Percentiles rank a stretch among this genome's conserved stretches.
Conservation (phyloP, 768 basidiomycete genomes). For the Hygrophorus russula region DNA sequence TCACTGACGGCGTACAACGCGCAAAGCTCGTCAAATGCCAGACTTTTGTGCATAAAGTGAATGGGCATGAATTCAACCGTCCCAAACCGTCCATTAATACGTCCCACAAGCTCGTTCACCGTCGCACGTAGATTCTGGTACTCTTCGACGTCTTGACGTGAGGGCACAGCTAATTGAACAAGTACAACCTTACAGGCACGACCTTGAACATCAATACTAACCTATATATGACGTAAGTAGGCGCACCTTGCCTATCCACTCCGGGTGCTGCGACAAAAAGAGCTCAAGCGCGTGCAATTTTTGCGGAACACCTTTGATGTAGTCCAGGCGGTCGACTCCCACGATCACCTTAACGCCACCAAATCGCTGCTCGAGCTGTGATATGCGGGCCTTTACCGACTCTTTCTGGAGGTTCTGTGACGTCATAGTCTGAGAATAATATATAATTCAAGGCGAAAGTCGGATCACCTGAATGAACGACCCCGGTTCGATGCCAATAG, state of each 20-base stretch:
- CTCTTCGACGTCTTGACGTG: slow-evolving; percentile 96
- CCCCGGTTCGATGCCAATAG: slow-evolving; percentile 93
- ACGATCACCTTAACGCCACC: slow-evolving; percentile 94
- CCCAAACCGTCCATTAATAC: slow-evolving; percentile 97
- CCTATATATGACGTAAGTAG: background rate
- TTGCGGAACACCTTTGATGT: slow-evolving; percentile 99
- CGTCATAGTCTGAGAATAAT: slow-evolving; percentile 2
- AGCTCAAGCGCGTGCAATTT: slow-evolving; percentile 94
- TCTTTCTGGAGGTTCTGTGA: slow-evolving; percentile 67
- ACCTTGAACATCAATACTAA: slow-evolving; percentile 1
- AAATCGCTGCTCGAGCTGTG: slow-evolving; percentile 81
- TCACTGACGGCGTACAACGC: slow-evolving; percentile 97
- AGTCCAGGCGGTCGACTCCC: slow-evolving; percentile 95
- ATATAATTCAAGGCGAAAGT: background rate
- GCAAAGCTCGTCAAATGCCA: slow-evolving; percentile 89
- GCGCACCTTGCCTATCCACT: slow-evolving; percentile 93
- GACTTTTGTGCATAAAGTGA: slow-evolving; percentile 96
- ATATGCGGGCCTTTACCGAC: slow-evolving; percentile 70
- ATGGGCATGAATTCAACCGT: slow-evolving; percentile 99
- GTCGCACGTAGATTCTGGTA: slow-evolving; percentile 95
- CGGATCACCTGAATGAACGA: slow-evolving; percentile 70
- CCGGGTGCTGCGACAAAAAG: slow-evolving; percentile 94
- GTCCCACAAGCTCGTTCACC: slow-evolving; percentile 95
- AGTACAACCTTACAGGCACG: slow-evolving; percentile 64
- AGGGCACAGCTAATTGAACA: slow-evolving; percentile 94